phyloP scores from a whole-genome alignment of 129 eudicot genomes.

The Flaveria sonorensis region DNA sequence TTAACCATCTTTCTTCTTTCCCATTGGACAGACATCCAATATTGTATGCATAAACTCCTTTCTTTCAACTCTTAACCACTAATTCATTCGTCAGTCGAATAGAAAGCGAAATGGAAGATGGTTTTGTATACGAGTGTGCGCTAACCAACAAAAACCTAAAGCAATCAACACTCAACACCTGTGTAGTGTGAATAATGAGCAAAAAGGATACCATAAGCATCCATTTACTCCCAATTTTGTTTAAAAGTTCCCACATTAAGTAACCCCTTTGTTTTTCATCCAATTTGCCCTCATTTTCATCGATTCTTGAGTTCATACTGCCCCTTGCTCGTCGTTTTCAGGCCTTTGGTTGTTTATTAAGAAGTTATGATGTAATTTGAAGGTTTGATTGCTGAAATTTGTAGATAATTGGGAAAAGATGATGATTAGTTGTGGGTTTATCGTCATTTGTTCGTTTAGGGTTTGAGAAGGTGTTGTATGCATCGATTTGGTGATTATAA shows the following conservation, averaged over 20 bases:
- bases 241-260: conserved; percentile 25
- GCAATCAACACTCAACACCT: conserved; percentile 15
- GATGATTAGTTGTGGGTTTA: neutral
- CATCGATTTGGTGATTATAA: conserved; percentile 11
- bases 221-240: conserved; percentile 25
- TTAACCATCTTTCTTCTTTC: conserved; percentile 19
- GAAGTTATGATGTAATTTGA: conserved; percentile 21
- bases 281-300: conserved; percentile 12
- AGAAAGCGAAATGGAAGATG: conserved; percentile 29
- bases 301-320: conserved; percentile 2
- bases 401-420: conserved; percentile 10
- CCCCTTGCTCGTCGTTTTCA: neutral
- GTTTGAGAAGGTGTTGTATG: conserved; percentile 8
- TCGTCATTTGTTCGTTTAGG: conserved; percentile 14
- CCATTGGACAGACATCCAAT: conserved; percentile 38
- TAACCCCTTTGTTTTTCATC: conserved; percentile 27
- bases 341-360: neutral
- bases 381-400: conserved; percentile 8
- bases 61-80: neutral
- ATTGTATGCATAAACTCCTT: neutral
- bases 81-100: neutral
- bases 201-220: conserved; percentile 35
- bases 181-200: conserved; percentile 35
- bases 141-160: conserved; percentile 43
- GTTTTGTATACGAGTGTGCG: conserved; percentile 20